A percentile compares a stretch with the other conserved stretches of the same genome.
These are phyloP conservation scores for Thozetella sp. DNA, from an alignment of 495 filamentous ascomycete species.

Conservation along the genomic window DNA sequence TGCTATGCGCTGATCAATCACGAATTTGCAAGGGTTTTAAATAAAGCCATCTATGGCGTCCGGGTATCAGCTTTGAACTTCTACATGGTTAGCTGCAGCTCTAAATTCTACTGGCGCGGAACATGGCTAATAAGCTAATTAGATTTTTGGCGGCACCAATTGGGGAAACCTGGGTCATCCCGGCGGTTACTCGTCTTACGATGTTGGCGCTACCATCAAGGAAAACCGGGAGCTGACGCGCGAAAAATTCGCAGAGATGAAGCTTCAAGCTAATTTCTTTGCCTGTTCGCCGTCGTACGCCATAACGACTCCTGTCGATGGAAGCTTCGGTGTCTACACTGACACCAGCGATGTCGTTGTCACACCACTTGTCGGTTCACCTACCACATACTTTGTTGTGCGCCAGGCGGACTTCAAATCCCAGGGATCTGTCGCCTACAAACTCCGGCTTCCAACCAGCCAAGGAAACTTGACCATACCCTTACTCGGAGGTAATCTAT, in stretches of 20 bases:
- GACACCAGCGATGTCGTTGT: conserved; percentile 55
- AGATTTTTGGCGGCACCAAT: conserved; percentile 77
- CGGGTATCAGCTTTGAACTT: conserved; percentile 42
- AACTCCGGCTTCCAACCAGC: conserved; percentile 61
- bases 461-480: conserved; percentile 64
- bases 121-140: conserved; percentile 4
- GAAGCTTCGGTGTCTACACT: conserved; percentile 22
- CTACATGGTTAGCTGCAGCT: conserved; percentile 60
- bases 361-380: conserved; percentile 58
- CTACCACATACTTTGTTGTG: conserved; percentile 65
- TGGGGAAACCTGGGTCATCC: conserved; percentile 82
- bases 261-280: conserved; percentile 72
- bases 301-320: conserved; percentile 47
- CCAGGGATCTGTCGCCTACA: no score
- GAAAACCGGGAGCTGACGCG: conserved; percentile 64
- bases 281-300: conserved; percentile 70
- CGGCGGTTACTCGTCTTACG: conserved; percentile 74
- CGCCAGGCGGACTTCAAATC: conserved; percentile 66
- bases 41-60: conserved; percentile 75
- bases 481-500: conserved; percentile 60
- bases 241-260: conserved; percentile 81
- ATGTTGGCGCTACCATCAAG: conserved; percentile 68
- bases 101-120: conserved; percentile 10
- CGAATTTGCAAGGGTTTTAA: conserved; percentile 77
- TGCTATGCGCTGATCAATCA: conserved; percentile 65